These are phyloP conservation scores for Saccharomycopsis sp. DNA, from an alignment of 805 yeast species.

Conservation along the genomic window DNA sequence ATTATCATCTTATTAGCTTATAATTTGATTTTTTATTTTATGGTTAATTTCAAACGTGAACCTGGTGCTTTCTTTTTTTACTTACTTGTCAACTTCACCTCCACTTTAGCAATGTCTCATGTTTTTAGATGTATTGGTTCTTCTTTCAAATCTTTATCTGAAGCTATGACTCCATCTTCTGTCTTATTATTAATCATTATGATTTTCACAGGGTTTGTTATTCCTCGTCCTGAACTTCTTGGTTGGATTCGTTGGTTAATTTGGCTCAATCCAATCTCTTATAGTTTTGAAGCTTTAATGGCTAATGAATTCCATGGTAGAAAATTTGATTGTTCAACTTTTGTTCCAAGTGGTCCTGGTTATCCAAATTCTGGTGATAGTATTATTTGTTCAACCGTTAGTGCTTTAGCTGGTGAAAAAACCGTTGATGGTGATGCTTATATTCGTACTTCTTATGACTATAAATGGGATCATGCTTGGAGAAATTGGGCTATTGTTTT, in stretches of 20 bases:
- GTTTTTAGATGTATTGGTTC: conserved; percentile 33
- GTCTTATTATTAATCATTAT: conserved; percentile 29
- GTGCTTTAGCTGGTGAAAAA: conserved; percentile 36
- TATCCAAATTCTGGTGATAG: conserved; percentile 25
- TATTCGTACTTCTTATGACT: conserved; percentile 31
- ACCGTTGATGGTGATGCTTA: conserved; percentile 39
- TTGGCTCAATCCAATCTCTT: conserved; percentile 33
- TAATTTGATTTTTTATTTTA: conserved; percentile 40
- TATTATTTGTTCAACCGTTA: conserved; percentile 39
- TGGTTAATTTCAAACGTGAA: conserved; percentile 41
- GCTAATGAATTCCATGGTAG: conserved; percentile 33
- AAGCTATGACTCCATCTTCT: conserved; percentile 37
- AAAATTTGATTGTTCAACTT: conserved; percentile 26
- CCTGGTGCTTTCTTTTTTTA: conserved; percentile 48
- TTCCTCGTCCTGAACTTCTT: conserved; percentile 32
- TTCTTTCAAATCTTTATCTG: conserved; percentile 27
- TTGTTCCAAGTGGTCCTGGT: conserved; percentile 34
- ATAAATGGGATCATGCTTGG: conserved; percentile 41
- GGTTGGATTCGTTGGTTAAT: conserved; percentile 41
- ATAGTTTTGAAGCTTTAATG: conserved; percentile 35
- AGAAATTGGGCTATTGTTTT: conserved; percentile 51
- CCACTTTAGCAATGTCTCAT: conserved; percentile 35
- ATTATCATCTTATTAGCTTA: conserved; percentile 33
- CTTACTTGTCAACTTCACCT: conserved; percentile 31
- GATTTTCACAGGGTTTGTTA: conserved; percentile 34